Conservation (phyloP, 129 eudicot genomes). For the Flaveria trinervia region DNA sequence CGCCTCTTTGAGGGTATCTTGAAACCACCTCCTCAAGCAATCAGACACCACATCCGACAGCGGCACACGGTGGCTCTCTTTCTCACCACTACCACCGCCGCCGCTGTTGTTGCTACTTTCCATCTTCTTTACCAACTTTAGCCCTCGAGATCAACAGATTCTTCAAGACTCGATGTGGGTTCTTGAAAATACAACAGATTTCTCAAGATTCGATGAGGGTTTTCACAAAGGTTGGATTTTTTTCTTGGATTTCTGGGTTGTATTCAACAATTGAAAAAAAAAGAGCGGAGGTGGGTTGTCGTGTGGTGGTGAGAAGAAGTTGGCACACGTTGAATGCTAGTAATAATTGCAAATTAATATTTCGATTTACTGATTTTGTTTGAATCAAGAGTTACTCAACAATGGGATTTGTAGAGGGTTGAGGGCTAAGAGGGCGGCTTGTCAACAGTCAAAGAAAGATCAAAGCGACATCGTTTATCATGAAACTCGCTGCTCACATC, state of each 20-base stretch:
- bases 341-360: slow-evolving; percentile 18
- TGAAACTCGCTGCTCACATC: slow-evolving; percentile 7
- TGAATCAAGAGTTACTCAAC: slow-evolving; percentile 6
- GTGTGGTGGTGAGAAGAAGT: slow-evolving; percentile 38
- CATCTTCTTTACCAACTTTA: slow-evolving; percentile 29
- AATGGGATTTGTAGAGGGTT: background rate
- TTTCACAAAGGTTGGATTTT: background rate
- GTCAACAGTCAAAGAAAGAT: slow-evolving; percentile 9
- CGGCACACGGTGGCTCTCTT: slow-evolving; percentile 40
- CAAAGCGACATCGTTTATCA: slow-evolving; percentile 18
- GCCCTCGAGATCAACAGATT: slow-evolving; percentile 11
- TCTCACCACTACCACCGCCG: slow-evolving; percentile 33
- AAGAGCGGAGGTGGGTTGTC: slow-evolving; percentile 11
- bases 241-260: slow-evolving; percentile 24
- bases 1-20: slow-evolving; percentile 67
- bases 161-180: slow-evolving; percentile 29
- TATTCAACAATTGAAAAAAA: background rate
- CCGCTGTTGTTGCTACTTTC: slow-evolving; percentile 37
- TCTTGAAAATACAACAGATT: background rate
- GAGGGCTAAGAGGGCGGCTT: slow-evolving; percentile 20
- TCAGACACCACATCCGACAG: slow-evolving; percentile 76
- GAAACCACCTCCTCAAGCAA: slow-evolving; percentile 72
- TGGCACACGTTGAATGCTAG: slow-evolving; percentile 39
- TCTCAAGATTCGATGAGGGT: slow-evolving; percentile 21
- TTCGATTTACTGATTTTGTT: slow-evolving; percentile 7